Conservation (phyloP, 2,329 filamentous ascomycete species). For the Epichloe coenophiala region DNA sequence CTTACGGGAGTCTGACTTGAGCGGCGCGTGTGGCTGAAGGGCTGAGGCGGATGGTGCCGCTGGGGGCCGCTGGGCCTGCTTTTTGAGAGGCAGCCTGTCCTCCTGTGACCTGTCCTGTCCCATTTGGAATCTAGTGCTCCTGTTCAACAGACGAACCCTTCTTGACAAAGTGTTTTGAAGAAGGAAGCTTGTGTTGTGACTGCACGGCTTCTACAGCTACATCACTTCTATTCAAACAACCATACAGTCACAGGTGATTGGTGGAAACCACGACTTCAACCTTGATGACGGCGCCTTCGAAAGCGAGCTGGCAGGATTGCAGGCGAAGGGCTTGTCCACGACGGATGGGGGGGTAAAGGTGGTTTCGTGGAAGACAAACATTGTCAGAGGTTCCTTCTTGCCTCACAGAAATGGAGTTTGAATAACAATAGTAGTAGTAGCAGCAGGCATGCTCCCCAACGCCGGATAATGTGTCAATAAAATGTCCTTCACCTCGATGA, state of each 20-base stretch:
- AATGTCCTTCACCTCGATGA: no score
- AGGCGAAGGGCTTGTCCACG: conserved; percentile 11
- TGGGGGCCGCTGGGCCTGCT: no score
- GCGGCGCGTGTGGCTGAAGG: not conserved
- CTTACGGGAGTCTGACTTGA: not conserved
- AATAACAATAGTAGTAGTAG: no score
- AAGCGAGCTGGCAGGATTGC: conserved; percentile 9
- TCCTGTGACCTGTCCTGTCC: no score
- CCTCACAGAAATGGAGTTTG: conserved; percentile 27
- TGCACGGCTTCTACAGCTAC: no score
- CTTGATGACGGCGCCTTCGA: conserved; percentile 23
- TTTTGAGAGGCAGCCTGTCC: not conserved
- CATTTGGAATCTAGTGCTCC: not conserved
- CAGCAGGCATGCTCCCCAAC: no score
- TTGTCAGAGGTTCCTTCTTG: conserved; percentile 23
- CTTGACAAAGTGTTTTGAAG: no score
- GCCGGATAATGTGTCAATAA: no score
- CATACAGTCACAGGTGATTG: conserved; percentile 24
- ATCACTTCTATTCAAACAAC: no score
- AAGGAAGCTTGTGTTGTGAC: no score
- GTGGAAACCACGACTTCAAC: conserved; percentile 38
- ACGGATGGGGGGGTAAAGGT: conserved; percentile 26
- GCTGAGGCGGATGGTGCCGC: no score
- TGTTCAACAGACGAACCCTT: no score
- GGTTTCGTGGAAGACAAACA: conserved; percentile 29